A percentile compares a stretch with the other conserved stretches of the same genome.
These are phyloP conservation scores for Daucus carota DNA, from an alignment of 129 eudicot genomes.

Conservation along the genomic window DNA sequence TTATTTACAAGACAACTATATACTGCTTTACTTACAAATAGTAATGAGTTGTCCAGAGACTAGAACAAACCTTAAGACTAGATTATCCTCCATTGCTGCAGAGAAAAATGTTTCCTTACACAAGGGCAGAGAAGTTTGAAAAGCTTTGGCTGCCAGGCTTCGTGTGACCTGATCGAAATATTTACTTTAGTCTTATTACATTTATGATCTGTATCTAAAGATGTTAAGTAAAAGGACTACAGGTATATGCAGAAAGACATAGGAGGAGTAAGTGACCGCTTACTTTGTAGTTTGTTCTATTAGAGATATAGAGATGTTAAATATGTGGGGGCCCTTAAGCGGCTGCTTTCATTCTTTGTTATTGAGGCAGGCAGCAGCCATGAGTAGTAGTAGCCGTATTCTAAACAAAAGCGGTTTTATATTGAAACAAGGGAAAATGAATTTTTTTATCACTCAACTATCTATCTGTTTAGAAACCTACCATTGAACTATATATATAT, in stretches of 20 bases:
- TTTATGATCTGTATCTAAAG: not conserved
- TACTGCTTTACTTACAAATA: not conserved
- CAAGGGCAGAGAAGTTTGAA: slow-evolving; percentile 72
- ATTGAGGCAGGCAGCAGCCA: too few relatives aligned
- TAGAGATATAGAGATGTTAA: too few relatives aligned
- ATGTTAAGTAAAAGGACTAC: too few relatives aligned
- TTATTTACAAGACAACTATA: not conserved
- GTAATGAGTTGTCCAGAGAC: slow-evolving; percentile 7
- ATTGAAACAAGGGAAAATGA: too few relatives aligned
- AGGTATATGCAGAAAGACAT: not conserved
- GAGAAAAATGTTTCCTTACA: slow-evolving; percentile 94
- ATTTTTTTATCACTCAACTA: too few relatives aligned
- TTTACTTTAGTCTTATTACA: not conserved
- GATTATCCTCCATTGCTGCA: slow-evolving; percentile 58
- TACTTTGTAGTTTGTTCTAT: too few relatives aligned
- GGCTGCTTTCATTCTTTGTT: too few relatives aligned
- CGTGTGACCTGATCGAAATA: slow-evolving; percentile 60
- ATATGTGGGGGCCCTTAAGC: too few relatives aligned
- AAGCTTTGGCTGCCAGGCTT: slow-evolving; percentile 94
- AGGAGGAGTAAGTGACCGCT: not conserved
- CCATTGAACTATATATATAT: too few relatives aligned
- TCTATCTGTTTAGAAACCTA: too few relatives aligned
- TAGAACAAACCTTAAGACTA: slow-evolving; percentile 52
- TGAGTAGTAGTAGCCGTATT: not conserved
- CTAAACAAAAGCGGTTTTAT: not conserved